A percentile compares a stretch with the other conserved stretches of the same genome.
These are phyloP conservation scores for Globisporangium polare DNA, from an alignment of 352 stramenopile genomes.

Conservation along the genomic window DNA sequence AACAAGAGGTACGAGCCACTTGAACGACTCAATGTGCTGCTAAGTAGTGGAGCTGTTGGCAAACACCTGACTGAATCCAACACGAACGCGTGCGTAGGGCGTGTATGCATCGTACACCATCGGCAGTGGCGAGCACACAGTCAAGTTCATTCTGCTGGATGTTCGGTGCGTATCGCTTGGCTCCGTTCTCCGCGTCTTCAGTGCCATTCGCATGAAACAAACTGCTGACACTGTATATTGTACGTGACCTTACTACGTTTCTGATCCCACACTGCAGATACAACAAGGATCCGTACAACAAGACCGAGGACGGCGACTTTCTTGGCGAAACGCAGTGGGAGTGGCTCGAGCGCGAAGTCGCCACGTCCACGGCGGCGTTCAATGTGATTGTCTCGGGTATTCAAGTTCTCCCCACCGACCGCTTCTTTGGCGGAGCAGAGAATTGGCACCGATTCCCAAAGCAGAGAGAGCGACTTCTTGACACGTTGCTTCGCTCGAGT, in stretches of 20 bases:
- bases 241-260: neutral
- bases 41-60: too few relatives aligned
- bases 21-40: neutral
- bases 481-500: slow-evolving; percentile 76
- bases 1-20: slow-evolving; percentile 40
- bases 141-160: slow-evolving; percentile 87
- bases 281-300: slow-evolving; percentile 68
- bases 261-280: slow-evolving; percentile 31
- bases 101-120: slow-evolving; percentile 81
- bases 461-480: slow-evolving; percentile 73
- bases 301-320: slow-evolving; percentile 51
- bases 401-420: slow-evolving; percentile 82
- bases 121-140: slow-evolving; percentile 41
- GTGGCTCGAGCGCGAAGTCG: slow-evolving; percentile 82
- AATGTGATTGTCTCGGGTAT: slow-evolving; percentile 93
- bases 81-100: slow-evolving; percentile 25
- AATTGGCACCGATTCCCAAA: slow-evolving; percentile 87
- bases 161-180: slow-evolving; percentile 29
- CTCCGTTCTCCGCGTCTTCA: neutral
- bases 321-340: slow-evolving; percentile 75
- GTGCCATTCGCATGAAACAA: neutral
- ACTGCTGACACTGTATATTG: neutral
- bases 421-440: slow-evolving; percentile 69
- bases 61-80: too few relatives aligned
- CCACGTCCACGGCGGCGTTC: slow-evolving; percentile 75